These are phyloP conservation scores for Pseudogymnoascus sp. DNA, from an alignment of 2,329 filamentous ascomycete species.

Conservation along the genomic window DNA sequence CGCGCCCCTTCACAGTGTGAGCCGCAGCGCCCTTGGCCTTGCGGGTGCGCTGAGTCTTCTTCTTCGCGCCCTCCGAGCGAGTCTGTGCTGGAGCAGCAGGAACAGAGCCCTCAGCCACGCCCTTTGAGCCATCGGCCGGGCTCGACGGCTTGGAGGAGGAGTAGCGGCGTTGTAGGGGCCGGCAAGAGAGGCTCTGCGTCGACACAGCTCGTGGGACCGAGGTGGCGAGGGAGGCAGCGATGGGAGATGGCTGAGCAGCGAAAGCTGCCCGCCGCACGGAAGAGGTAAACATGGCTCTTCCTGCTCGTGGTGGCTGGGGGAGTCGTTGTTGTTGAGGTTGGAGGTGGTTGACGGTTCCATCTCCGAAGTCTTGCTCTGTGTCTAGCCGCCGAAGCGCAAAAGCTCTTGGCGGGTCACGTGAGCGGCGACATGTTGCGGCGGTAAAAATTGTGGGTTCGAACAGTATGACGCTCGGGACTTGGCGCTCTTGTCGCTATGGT, in stretches of 20 bases:
- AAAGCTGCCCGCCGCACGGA: slow-evolving; percentile 26
- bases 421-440: background rate
- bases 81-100: slow-evolving; percentile 19
- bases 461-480: too few relatives aligned
- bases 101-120: slow-evolving; percentile 17
- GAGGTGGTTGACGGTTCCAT: background rate
- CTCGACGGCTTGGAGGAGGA: slow-evolving; percentile 32
- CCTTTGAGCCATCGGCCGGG: slow-evolving; percentile 28
- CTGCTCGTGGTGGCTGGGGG: slow-evolving; percentile 9
- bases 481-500: too few relatives aligned
- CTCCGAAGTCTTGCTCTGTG: slow-evolving; percentile 10
- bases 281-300: slow-evolving; percentile 24
- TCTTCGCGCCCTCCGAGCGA: slow-evolving; percentile 21
- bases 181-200: slow-evolving; percentile 22
- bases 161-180: slow-evolving; percentile 26
- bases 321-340: slow-evolving; percentile 3
- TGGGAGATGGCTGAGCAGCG: slow-evolving; percentile 20
- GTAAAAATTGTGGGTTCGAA: background rate
- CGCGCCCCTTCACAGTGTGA: slow-evolving; percentile 28
- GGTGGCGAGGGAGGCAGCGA: slow-evolving; percentile 19
- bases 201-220: slow-evolving; percentile 20
- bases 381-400: slow-evolving; percentile 8
- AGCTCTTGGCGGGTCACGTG: slow-evolving; percentile 7
- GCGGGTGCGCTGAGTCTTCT: slow-evolving; percentile 35
- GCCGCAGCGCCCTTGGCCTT: slow-evolving; percentile 44